Evolutionary conservation across 176 grass and related monocot genomes (phyloP).

Genomic region (Ensete ventricosum): DNA sequence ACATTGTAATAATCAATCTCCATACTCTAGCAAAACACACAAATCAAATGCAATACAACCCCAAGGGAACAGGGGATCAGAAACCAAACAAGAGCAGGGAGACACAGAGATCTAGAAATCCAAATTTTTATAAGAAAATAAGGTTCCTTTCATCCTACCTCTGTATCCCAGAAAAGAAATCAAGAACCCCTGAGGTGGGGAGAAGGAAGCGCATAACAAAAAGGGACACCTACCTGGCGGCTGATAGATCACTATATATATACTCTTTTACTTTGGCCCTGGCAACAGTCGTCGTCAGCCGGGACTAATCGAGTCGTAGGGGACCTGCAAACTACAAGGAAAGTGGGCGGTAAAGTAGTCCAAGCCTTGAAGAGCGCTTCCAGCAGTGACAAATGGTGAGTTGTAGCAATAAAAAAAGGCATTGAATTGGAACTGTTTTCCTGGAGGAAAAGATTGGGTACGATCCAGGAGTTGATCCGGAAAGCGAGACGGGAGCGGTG

Average conservation of each 20-base stretch:
- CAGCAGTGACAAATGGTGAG: neutral
- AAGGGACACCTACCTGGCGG: slow-evolving; percentile 2
- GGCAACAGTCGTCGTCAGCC: neutral
- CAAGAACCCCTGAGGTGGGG: neutral
- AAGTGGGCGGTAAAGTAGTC: neutral
- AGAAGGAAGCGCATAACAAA: neutral
- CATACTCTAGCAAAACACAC: no score
- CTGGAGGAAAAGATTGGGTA: neutral
- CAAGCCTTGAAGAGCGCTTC: neutral
- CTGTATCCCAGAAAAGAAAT: neutral
- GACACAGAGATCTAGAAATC: neutral
- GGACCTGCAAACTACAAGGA: neutral
- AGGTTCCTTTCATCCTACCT: neutral
- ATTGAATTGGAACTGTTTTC: neutral
- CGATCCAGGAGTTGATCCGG: no score
- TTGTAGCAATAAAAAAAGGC: neutral
- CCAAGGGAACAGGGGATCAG: neutral
- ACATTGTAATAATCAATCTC: no score
- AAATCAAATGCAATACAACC: neutral
- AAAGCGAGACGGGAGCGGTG: neutral
- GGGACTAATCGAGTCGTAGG: neutral
- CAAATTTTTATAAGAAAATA: neutral
- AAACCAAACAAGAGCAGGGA: neutral
- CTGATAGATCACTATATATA: neutral
- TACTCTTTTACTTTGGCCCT: neutral